Base-by-base conservation (phyloP, 176 grass and related monocot genomes). In the Carex kokanica region DNA sequence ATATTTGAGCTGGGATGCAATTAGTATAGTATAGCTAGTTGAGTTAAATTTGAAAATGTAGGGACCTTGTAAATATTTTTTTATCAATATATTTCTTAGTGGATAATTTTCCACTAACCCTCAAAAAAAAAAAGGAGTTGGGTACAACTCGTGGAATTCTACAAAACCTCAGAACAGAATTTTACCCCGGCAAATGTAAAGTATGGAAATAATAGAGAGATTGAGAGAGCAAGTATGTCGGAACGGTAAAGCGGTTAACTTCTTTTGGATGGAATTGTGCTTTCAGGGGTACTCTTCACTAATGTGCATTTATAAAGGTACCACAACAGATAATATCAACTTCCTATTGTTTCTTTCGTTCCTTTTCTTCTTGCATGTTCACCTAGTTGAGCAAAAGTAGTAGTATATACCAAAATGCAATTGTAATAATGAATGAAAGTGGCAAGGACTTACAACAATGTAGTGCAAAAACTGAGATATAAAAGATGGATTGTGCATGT, bases 401-500 rank as follows among this genome's bases (percentile, higher is more conserved):
- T n/a, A 81, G 60, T 17, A 6, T 15, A 61, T 34, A 23, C 5
- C 23, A 38, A 58, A 65, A 36, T 4, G 10, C 2, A 15, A 18
- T 36, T 64, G n/a, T 82, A 60, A 60, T 63, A 60, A 64, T 31
- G 4, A 57, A 64, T 64, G 43, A 25, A 14, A 24, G 24, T 16
- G 29, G n/a, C 16, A 82, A 64, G 51, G 65, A 53, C 90, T 94
- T 98, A 95, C 95, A 85, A 74, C 84, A 93, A 84, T 95, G 81
- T 83, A 90, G 51, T 63, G 80, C 74, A 68, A 90, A 68, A 15
- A 62, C 71, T 4, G 88, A 86, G 7, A 78, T 74, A 85, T 90
- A 98, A 85, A 98, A 94, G 67, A 98, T 84, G 75, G 95, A 94
- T 52, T 98, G 95, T 52, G 92, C 91, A 86, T 95, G 95, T 3